phyloP scores from a whole-genome alignment of 1,284 basidiomycete species.

The Ustilago cynodontis region DNA sequence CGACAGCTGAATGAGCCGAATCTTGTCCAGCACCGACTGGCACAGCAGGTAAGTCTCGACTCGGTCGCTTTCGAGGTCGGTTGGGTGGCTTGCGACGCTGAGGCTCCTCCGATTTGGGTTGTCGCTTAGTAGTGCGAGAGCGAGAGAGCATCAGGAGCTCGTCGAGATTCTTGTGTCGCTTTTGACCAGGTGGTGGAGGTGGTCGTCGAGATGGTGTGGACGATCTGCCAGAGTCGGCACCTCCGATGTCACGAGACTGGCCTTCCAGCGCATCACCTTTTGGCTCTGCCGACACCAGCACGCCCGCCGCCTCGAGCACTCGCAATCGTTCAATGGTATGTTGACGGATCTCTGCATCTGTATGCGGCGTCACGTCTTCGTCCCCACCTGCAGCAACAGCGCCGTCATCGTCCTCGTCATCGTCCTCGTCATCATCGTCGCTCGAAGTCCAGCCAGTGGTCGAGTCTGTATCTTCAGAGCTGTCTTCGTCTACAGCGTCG shows the following conservation, averaged over 20 bases:
- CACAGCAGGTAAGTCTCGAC: slow-evolving; percentile 51
- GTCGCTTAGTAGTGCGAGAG: slow-evolving; percentile 34
- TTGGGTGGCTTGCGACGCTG: slow-evolving; percentile 42
- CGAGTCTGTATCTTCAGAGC: slow-evolving; percentile 66
- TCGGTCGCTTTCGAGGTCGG: slow-evolving; percentile 34
- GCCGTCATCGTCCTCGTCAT: slow-evolving; percentile 71
- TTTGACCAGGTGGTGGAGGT: slow-evolving; percentile 47
- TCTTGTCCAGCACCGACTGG: slow-evolving; percentile 5
- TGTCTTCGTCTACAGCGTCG: slow-evolving; percentile 53
- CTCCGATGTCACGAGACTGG: not conserved
- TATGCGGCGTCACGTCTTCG: slow-evolving; percentile 52
- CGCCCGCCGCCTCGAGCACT: slow-evolving; percentile 86
- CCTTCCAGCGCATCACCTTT: not conserved
- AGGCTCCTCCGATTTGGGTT: slow-evolving; percentile 50
- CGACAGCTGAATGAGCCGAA: not conserved
- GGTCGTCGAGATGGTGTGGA: slow-evolving; percentile 34
- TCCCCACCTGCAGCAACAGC: slow-evolving; percentile 27
- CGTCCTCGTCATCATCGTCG: slow-evolving; percentile 72
- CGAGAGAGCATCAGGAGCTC: slow-evolving; percentile 50
- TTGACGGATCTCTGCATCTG: slow-evolving; percentile 75
- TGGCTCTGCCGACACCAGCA: slow-evolving; percentile 74
- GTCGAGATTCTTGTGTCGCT: slow-evolving; percentile 45
- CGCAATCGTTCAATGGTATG: slow-evolving; percentile 82
- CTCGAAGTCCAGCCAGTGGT: slow-evolving; percentile 73
- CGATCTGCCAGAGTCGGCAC: slow-evolving; percentile 3